Percentiles rank a stretch among this genome's conserved stretches.
Conservation (phyloP, 176 grass and related monocot genomes). For the Eleusine indica region DNA sequence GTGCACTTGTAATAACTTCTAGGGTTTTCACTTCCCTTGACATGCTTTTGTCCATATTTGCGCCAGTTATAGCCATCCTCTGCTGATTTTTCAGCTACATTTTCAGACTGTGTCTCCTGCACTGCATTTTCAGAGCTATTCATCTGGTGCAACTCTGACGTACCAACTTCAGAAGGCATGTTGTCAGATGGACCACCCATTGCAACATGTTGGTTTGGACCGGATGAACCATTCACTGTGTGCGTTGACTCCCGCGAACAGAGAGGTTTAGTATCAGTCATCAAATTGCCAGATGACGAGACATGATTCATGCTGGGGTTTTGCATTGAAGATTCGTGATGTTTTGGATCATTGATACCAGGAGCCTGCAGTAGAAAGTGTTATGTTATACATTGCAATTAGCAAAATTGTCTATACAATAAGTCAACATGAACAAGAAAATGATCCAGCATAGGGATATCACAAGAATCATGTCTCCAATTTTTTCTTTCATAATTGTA, state of each 20-base stretch:
- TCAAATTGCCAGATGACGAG: constrained; percentile 49
- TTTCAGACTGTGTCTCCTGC: constrained; percentile 56
- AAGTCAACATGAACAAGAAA: constrained; percentile 25
- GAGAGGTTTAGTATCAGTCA: constrained; percentile 48
- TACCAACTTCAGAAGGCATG: constrained; percentile 53
- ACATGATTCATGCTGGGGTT: constrained; percentile 51
- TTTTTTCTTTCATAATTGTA: constrained; percentile 27
- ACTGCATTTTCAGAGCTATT: constrained; percentile 52
- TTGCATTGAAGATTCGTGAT: constrained; percentile 57
- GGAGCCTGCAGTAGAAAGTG: constrained; percentile 59
- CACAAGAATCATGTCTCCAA: background rate
- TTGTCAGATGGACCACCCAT: constrained; percentile 47
- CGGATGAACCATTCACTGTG: constrained; percentile 48
- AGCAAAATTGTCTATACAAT: background rate
- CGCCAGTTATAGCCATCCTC: constrained; percentile 97
- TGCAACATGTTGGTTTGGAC: constrained; percentile 54
- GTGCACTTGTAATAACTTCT: constrained; percentile 99
- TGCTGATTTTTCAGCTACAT: constrained; percentile 66
- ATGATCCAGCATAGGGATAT: constrained; percentile 12
- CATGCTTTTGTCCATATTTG: constrained; percentile 98
- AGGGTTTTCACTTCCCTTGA: constrained; percentile 96
- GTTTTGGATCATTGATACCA: constrained; percentile 42
- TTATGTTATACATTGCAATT: constrained; percentile 26
- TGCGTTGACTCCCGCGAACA: constrained; percentile 45
- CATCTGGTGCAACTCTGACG: constrained; percentile 45